Percentiles rank a stretch among this genome's conserved stretches.
phyloP scores from a whole-genome alignment of 805 yeast species.

The Saccharomycopsis sp. region DNA sequence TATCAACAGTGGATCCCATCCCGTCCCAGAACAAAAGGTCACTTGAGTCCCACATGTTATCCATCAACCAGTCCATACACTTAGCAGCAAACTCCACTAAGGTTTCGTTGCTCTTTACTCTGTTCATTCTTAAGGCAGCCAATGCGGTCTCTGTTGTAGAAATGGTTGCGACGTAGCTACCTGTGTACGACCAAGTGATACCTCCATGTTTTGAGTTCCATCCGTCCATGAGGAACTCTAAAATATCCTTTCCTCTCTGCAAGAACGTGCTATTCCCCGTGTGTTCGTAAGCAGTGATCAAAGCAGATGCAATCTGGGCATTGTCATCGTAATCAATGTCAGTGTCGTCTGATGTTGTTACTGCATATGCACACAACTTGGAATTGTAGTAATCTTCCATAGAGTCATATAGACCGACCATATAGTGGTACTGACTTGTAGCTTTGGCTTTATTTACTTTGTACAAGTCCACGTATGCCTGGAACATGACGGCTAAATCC shows the following conservation, averaged over 20 bases:
- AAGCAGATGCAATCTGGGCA: conserved; percentile 63
- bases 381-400: conserved; percentile 1
- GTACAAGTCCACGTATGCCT: conserved; percentile 49
- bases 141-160: conserved; percentile 63
- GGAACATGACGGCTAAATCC: conserved; percentile 61
- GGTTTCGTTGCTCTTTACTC: conserved; percentile 41
- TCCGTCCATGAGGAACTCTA: conserved; percentile 58
- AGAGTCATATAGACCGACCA: background rate
- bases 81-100: conserved; percentile 47
- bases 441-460: background rate
- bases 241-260: conserved; percentile 51
- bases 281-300: conserved; percentile 61
- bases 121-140: conserved; percentile 51
- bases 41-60: conserved; percentile 41
- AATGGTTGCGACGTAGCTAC: conserved; percentile 55
- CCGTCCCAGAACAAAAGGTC: conserved; percentile 60
- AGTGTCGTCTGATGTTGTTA: background rate
- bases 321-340: conserved; percentile 71
- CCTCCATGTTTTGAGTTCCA: conserved; percentile 53
- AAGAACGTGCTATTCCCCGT: conserved; percentile 48
- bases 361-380: background rate
- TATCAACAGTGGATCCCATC: conserved; percentile 29
- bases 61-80: conserved; percentile 53
- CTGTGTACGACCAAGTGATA: conserved; percentile 56
- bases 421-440: background rate